These are phyloP conservation scores for Vaccinium corymbosum DNA, from an alignment of 148 eudicot genomes.

Conservation along the genomic window DNA sequence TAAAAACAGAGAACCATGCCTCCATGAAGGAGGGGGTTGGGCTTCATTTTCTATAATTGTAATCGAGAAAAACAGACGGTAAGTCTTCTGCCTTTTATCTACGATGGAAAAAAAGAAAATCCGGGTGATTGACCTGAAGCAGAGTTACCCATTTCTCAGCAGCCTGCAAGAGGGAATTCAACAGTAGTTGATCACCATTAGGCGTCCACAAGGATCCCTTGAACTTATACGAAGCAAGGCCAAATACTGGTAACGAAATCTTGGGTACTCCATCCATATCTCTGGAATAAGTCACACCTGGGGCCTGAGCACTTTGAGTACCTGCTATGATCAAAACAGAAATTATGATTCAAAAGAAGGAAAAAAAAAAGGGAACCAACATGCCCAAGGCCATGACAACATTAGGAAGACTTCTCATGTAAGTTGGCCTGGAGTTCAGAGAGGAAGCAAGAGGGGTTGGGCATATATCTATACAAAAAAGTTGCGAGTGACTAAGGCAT, in stretches of 20 bases:
- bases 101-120: conserved; percentile 65
- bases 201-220: conserved; percentile 63
- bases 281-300: conserved; percentile 35
- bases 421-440: neutral
- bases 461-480: neutral
- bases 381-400: neutral
- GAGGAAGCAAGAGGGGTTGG: neutral
- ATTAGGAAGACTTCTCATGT: neutral
- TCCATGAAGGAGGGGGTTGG: neutral
- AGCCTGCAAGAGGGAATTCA: conserved; percentile 47
- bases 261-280: conserved; percentile 55
- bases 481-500: neutral
- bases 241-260: conserved; percentile 68
- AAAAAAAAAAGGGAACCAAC: neutral
- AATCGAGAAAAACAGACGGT: neutral
- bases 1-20: conserved; percentile 15
- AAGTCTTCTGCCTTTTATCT: conserved; percentile 30
- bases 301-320: conserved; percentile 38
- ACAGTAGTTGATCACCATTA: conserved; percentile 34
- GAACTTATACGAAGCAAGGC: conserved; percentile 75
- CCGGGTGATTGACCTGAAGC: conserved; percentile 78
- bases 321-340: conserved; percentile 27
- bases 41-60: neutral
- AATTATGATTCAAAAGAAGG: neutral
- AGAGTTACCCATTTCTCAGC: conserved; percentile 56